These are phyloP conservation scores for Ustilago crameri DNA, from an alignment of 1,284 basidiomycete species.

Conservation along the genomic window DNA sequence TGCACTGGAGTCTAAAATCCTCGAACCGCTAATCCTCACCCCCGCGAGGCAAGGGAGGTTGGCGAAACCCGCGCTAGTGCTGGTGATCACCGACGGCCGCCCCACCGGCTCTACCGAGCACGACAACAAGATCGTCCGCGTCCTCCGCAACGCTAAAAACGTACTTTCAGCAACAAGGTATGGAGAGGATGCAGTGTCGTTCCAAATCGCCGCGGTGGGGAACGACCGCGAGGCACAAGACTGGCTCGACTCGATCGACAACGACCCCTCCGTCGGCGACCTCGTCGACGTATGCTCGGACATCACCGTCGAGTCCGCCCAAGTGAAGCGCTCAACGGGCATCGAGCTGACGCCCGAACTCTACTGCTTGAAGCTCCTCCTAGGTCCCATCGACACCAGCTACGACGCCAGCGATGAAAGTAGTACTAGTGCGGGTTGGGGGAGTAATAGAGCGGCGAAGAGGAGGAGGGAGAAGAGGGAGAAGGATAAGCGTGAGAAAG, in stretches of 20 bases:
- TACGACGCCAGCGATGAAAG: slow-evolving; percentile 58
- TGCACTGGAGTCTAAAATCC: slow-evolving; percentile 45
- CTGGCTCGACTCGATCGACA: slow-evolving; percentile 62
- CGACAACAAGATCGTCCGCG: slow-evolving; percentile 48
- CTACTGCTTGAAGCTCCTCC: slow-evolving; percentile 55
- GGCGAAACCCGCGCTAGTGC: slow-evolving; percentile 47
- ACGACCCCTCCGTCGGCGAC: slow-evolving; percentile 52
- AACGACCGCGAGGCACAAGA: slow-evolving; percentile 61
- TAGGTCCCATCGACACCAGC: slow-evolving; percentile 55
- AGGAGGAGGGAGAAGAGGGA: slow-evolving; percentile 34
- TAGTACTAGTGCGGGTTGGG: slow-evolving; percentile 8
- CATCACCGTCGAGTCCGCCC: slow-evolving; percentile 46
- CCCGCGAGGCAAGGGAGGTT: slow-evolving; percentile 31
- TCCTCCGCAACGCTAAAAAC: slow-evolving; percentile 46
- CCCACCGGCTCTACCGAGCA: slow-evolving; percentile 52
- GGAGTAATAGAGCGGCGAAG: slow-evolving; percentile 8
- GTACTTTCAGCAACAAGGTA: slow-evolving; percentile 31
- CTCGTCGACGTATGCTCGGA: slow-evolving; percentile 59
- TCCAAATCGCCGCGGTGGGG: slow-evolving; percentile 59
- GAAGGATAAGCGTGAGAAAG: slow-evolving; percentile 21
- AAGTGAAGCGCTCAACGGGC: slow-evolving; percentile 48
- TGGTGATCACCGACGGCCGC: slow-evolving; percentile 58
- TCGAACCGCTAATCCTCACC: slow-evolving; percentile 41
- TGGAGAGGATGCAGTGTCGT: slow-evolving; percentile 54
- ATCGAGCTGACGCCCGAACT: slow-evolving; percentile 57